phyloP scores from a whole-genome alignment of 2,329 filamentous ascomycete genomes.

The Lachnellula hyalina region DNA sequence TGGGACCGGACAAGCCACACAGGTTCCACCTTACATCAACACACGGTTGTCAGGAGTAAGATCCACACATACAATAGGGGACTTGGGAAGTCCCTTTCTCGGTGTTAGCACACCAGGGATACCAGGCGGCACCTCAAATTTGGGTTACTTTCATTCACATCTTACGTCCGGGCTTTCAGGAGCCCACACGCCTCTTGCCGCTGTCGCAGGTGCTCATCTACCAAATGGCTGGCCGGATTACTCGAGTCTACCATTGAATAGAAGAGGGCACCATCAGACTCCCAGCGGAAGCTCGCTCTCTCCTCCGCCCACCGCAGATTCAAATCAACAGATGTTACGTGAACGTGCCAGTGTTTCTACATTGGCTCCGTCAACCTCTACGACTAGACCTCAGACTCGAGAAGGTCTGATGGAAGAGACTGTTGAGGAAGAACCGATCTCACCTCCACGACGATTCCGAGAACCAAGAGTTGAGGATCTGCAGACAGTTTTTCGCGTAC shows the following conservation, averaged over 20 bases:
- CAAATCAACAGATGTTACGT: conserved; percentile 37
- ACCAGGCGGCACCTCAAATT: conserved; percentile 67
- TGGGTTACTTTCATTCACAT: conserved; percentile 79
- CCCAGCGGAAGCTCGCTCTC: conserved; percentile 29
- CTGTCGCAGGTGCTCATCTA: conserved; percentile 67
- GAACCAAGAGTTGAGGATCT: conserved; percentile 81
- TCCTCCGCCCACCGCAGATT: conserved; percentile 35
- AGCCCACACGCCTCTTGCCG: conserved; percentile 72
- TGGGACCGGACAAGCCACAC: conserved; percentile 17
- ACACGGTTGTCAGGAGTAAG: conserved; percentile 33
- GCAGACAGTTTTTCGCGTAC: conserved; percentile 86
- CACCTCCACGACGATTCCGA: conserved; percentile 50
- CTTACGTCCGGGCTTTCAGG: conserved; percentile 67
- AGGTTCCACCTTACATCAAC: conserved; percentile 36
- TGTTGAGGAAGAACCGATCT: conserved; percentile 27
- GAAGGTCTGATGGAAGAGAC: conserved; percentile 37
- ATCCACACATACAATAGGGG: conserved; percentile 30
- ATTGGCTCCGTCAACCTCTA: conserved; percentile 48
- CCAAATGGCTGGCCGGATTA: conserved; percentile 44
- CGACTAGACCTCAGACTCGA: conserved; percentile 53
- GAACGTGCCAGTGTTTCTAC: conserved; percentile 61
- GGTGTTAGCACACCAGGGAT: conserved; percentile 58
- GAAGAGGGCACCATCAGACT: conserved; percentile 25
- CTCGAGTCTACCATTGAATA: conserved; percentile 17
- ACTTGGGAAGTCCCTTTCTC: conserved; percentile 52